Conservation (phyloP, 192 early-diverging fungal species). For the Gigaspora rosea region DNA sequence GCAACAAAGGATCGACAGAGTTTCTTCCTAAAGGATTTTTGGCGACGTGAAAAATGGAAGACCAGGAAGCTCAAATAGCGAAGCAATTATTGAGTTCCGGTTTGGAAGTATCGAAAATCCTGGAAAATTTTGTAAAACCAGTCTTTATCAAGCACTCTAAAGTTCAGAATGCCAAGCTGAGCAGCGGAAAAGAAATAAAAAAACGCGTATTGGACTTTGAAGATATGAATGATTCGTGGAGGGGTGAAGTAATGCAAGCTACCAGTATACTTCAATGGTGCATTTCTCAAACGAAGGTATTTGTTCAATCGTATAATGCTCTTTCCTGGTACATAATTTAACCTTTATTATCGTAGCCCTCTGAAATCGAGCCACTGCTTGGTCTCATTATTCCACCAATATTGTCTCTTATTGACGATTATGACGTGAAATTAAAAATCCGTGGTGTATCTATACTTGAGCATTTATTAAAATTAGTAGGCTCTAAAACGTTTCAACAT, state of each 20-base stretch:
- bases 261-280: neutral
- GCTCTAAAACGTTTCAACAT: neutral
- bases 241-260: constrained; percentile 1
- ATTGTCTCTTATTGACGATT: constrained; percentile 34
- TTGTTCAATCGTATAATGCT: neutral
- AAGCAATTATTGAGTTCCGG: no score
- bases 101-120: neutral
- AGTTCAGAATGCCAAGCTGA: neutral
- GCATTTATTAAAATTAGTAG: constrained; percentile 24
- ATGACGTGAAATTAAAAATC: constrained; percentile 28
- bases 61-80: no score
- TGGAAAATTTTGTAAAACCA: constrained; percentile 16
- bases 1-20: no score
- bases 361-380: constrained; percentile 21
- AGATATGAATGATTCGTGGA: neutral
- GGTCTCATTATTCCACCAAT: constrained; percentile 32
- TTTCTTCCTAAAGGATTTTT: no score
- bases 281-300: neutral
- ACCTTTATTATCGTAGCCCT: neutral
- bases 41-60: no score
- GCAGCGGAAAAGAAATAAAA: neutral
- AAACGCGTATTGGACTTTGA: neutral
- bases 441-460: constrained; percentile 19
- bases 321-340: neutral
- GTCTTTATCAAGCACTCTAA: neutral